phyloP scores from a whole-genome alignment of 2,329 filamentous ascomycete genomes.

The Cladosporium colombiae region DNA sequence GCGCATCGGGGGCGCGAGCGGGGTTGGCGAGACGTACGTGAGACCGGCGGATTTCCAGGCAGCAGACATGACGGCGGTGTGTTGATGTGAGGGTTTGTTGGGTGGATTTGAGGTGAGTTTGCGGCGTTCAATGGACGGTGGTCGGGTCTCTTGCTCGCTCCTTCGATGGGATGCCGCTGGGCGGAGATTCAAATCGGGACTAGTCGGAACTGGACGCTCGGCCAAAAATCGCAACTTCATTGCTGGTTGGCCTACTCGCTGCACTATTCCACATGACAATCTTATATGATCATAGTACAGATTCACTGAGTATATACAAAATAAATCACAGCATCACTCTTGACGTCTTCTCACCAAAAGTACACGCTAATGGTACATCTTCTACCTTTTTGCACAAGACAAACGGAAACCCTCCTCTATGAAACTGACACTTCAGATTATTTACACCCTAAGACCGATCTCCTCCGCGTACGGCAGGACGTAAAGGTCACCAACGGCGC shows the following conservation, averaged over 20 bases:
- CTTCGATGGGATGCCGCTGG: constrained; percentile 4
- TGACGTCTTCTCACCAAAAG: constrained; percentile 14
- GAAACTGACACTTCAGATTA: constrained; percentile 30
- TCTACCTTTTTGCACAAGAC: constrained; percentile 33
- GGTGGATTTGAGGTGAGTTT: constrained; percentile 18
- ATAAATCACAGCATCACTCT: constrained; percentile 10
- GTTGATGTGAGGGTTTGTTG: constrained; percentile 22
- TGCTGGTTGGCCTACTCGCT: not conserved
- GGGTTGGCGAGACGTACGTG: constrained; percentile 65
- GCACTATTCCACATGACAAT: not conserved
- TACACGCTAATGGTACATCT: constrained; percentile 37
- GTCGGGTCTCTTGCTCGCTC: constrained; percentile 6
- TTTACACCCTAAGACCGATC: constrained; percentile 91
- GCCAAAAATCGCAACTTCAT: constrained; percentile 1
- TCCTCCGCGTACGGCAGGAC: constrained; percentile 91
- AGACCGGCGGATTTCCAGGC: constrained; percentile 98
- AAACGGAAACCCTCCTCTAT: constrained; percentile 30
- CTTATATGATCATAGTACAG: not conserved
- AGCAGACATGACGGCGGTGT: constrained; percentile 77
- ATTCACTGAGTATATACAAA: constrained; percentile 8
- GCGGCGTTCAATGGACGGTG: constrained; percentile 17
- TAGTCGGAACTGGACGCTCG: not conserved
- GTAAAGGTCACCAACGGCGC: constrained; percentile 87
- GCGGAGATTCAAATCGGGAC: constrained; percentile 11
- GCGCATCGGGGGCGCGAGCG: not conserved